Conservation (phyloP, 2,329 filamentous ascomycete genomes). For the Botrytis medusae region DNA sequence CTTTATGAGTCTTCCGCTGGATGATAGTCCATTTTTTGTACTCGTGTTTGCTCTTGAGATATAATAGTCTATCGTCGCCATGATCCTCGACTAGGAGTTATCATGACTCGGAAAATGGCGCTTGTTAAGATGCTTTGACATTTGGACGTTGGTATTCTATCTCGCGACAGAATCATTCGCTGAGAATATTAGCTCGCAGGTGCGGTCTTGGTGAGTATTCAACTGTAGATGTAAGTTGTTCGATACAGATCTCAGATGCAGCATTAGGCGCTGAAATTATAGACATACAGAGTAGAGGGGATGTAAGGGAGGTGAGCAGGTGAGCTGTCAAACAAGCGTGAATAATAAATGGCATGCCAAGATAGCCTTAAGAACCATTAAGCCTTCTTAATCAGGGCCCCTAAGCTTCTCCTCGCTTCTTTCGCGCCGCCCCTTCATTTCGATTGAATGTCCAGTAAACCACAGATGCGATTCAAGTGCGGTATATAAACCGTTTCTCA, state of each 20-base stretch:
- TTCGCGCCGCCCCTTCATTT: slow-evolving; percentile 12
- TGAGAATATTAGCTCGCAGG: not conserved
- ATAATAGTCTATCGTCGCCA: not conserved
- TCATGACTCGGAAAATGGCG: not conserved
- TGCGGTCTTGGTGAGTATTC: not conserved
- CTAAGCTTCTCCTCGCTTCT: slow-evolving; percentile 5
- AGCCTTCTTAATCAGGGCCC: not conserved
- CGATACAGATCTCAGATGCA: not conserved
- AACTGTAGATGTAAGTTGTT: not conserved
- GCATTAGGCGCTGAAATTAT: not conserved
- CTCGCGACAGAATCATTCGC: not conserved
- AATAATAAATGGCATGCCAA: not conserved
- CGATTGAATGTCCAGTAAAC: no score
- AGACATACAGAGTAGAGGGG: not conserved
- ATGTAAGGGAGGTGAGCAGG: not conserved
- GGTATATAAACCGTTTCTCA: not conserved
- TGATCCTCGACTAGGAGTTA: not conserved
- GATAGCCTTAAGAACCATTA: not conserved
- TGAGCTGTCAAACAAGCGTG: slow-evolving; percentile 8
- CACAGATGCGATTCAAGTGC: not conserved
- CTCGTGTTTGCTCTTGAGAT: not conserved
- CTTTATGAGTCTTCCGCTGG: not conserved
- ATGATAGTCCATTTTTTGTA: no score
- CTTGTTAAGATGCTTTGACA: not conserved
- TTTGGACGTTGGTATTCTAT: not conserved